phyloP scores from a whole-genome alignment of 768 basidiomycete species.

The Hemileccinum rubropunctum region DNA sequence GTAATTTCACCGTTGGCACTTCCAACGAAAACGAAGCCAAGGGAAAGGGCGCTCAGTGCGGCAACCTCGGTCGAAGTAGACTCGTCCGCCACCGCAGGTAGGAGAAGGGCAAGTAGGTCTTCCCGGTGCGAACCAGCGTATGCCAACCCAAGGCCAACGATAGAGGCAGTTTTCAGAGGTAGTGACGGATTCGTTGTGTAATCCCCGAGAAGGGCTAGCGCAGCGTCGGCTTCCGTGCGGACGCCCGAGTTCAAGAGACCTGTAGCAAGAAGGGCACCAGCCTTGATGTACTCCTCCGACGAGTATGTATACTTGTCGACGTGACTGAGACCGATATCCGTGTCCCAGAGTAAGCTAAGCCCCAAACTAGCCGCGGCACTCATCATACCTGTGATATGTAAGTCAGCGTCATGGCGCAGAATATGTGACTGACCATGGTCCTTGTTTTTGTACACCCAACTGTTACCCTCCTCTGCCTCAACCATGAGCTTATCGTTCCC shows the following conservation, averaged over 20 bases:
- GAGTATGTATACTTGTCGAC: conserved; percentile 99
- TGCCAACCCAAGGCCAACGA: conserved; percentile 90
- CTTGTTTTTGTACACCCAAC: conserved; percentile 99
- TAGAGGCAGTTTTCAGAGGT: conserved; percentile 80
- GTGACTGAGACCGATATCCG: conserved; percentile 88
- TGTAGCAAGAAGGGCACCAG: conserved; percentile 92
- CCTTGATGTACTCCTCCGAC: conserved; percentile 95
- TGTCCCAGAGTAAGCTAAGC: conserved; percentile 92
- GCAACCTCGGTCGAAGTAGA: conserved; percentile 84
- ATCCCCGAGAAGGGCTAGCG: conserved; percentile 85
- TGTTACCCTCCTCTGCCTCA: conserved; percentile 91
- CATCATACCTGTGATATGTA: conserved; percentile 71
- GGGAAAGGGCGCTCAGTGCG: conserved; percentile 78
- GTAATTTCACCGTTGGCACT: conserved; percentile 94
- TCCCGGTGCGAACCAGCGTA: conserved; percentile 92
- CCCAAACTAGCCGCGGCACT: conserved; percentile 94
- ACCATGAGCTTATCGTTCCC: conserved; percentile 99
- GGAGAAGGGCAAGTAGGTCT: conserved; percentile 73
- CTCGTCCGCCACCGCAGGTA: conserved; percentile 83
- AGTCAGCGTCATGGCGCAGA: neutral
- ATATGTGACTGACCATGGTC: conserved; percentile 71
- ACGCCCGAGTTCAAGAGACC: conserved; percentile 90
- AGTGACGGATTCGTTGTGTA: conserved; percentile 86
- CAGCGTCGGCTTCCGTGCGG: conserved; percentile 90
- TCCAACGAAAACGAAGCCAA: conserved; percentile 95